Percentiles rank a stretch among this genome's conserved stretches.
Evolutionary conservation across 805 yeast species (phyloP).

Genomic region (Starmera amethionina): DNA sequence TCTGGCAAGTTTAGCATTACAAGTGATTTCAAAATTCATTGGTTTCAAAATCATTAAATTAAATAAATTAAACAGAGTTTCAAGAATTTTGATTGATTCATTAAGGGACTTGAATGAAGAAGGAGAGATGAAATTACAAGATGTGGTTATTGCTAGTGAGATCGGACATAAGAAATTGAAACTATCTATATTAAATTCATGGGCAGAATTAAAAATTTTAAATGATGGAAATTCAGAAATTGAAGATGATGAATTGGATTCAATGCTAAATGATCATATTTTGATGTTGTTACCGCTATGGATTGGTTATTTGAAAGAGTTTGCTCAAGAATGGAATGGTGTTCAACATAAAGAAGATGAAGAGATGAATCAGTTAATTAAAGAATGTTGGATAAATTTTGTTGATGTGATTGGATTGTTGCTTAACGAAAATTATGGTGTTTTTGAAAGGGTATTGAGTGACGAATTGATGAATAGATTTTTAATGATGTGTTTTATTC

Average conservation of each 20-base stretch:
- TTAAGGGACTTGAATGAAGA: conserved; percentile 40
- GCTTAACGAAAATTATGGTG: conserved; percentile 37
- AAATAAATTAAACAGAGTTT: conserved; percentile 41
- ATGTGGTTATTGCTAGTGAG: conserved; percentile 35
- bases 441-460: conserved; percentile 37
- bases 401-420: conserved; percentile 66
- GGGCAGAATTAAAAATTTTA: conserved; percentile 51
- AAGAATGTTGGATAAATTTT: conserved; percentile 65
- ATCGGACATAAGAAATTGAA: conserved; percentile 39
- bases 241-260: conserved; percentile 38
- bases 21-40: conserved; percentile 68
- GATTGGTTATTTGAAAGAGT: conserved; percentile 69
- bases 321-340: conserved; percentile 37
- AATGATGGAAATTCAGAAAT: conserved; percentile 20
- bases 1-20: conserved; percentile 68
- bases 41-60: conserved; percentile 47
- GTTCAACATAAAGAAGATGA: conserved; percentile 23
- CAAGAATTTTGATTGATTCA: conserved; percentile 54
- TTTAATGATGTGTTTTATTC: too few relatives aligned
- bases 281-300: conserved; percentile 63
- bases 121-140: conserved; percentile 39
- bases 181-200: conserved; percentile 53
- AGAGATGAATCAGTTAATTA: conserved; percentile 35
- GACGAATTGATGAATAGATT: too few relatives aligned
- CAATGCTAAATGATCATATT: conserved; percentile 45